phyloP scores from a whole-genome alignment of 1,284 basidiomycete genomes.

The Fomitopsis betulina region DNA sequence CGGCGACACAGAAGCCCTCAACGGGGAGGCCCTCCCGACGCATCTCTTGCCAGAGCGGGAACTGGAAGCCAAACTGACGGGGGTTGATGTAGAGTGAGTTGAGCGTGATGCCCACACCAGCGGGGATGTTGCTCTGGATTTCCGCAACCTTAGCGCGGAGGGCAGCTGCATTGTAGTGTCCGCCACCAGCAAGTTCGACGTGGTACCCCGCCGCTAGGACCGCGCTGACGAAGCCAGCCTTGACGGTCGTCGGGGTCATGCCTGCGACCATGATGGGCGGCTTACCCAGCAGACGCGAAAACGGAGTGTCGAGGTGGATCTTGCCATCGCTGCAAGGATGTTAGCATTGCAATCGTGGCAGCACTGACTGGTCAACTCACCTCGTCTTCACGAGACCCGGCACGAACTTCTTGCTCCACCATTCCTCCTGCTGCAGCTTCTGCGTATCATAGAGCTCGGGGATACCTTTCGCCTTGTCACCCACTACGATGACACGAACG shows the following conservation, averaged over 20 bases:
- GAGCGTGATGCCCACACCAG: slow-evolving; percentile 88
- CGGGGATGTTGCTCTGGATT: slow-evolving; percentile 79
- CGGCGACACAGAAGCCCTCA: slow-evolving; percentile 98
- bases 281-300: slow-evolving; percentile 93
- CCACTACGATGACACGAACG: slow-evolving; percentile 82
- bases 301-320: slow-evolving; percentile 91
- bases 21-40: slow-evolving; percentile 91
- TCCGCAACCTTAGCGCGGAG: slow-evolving; percentile 88
- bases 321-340: slow-evolving; percentile 68
- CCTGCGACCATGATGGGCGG: slow-evolving; percentile 98
- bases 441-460: slow-evolving; percentile 78
- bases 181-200: slow-evolving; percentile 95
- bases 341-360: background rate
- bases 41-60: slow-evolving; percentile 97
- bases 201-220: slow-evolving; percentile 94
- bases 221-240: slow-evolving; percentile 89
- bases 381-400: slow-evolving; percentile 87
- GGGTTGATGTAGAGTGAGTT: slow-evolving; percentile 99
- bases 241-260: slow-evolving; percentile 95
- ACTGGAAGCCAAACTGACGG: slow-evolving; percentile 94
- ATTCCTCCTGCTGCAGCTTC: slow-evolving; percentile 73
- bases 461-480: slow-evolving; percentile 82
- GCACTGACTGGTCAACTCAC: slow-evolving; percentile 37
- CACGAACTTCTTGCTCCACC: slow-evolving; percentile 89
- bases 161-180: slow-evolving; percentile 89